Base-by-base conservation (phyloP, 2,329 filamentous ascomycete genomes). In the Nakataea oryzae region DNA sequence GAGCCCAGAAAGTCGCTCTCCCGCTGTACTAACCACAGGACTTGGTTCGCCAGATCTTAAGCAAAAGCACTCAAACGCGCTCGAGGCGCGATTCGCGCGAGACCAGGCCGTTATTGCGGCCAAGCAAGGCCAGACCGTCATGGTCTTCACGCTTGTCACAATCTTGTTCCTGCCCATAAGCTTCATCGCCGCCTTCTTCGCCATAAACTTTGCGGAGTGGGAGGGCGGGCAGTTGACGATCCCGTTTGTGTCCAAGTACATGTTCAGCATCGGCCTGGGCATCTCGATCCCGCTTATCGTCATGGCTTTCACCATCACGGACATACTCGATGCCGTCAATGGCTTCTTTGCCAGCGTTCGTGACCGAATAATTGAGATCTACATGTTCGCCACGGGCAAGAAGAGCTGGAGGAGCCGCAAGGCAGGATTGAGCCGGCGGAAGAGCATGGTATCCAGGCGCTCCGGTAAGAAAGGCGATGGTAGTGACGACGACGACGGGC, bases 51-150 rank as follows among this genome's bases (percentile, higher is more conserved):
- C 41, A 50, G 86, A 88, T 65, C 77, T 88, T 1, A 89, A 89
- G 67, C 86, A 89, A 67, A 88, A 88, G 70, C 85, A 88, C 63
- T 85, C 84, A 65, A 88, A 88, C 71, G 84, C 84, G 0, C 81
- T 87, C 58, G 86, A 88, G 69, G 86, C 85, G 1, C 80, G 85
- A 3, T 87, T 82, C 61, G 79, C 81, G 0, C 75, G 81, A 24
- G 82, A 87, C 59, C 84, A 87, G 70, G 85, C 86, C 0, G 79
- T 82, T 3, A 81, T 82, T 1, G 86, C 85, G 0, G 82, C 84
- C 0, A 76, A 80, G 9, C 73, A 78, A 58, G 75, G 75, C 9
- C 76, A 77, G 68, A 77, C 75, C 0, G 71, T 79, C 58, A 75
- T 78, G 72, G 72, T 75, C 0, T 78, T 79, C 64, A 78, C 77